Conservation (phyloP, 768 basidiomycete species). For the Xanthoconium stramineum region DNA sequence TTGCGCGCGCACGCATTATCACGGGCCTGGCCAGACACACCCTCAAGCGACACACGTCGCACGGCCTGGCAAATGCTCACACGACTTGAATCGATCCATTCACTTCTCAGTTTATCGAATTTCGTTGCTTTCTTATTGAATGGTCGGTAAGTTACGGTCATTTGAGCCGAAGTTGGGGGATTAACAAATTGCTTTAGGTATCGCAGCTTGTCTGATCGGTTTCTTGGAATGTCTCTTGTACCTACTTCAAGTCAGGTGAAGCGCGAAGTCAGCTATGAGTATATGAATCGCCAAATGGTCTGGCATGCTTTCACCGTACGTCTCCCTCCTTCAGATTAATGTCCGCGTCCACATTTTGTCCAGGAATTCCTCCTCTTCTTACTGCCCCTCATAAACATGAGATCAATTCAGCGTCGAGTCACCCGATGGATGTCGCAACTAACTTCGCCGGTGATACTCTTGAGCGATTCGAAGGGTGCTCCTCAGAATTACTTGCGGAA, state of each 20-base stretch:
- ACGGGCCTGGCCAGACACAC: slow-evolving; percentile 87
- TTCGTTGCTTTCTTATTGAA: slow-evolving; percentile 84
- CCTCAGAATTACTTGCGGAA: slow-evolving; percentile 12
- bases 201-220: slow-evolving; percentile 76
- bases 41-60: slow-evolving; percentile 70
- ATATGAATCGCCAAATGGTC: slow-evolving; percentile 99
- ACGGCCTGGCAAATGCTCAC: slow-evolving; percentile 70
- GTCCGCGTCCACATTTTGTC: slow-evolving; percentile 3
- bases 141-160: slow-evolving; percentile 59
- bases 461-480: slow-evolving; percentile 25
- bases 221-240: slow-evolving; percentile 71
- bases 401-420: slow-evolving; percentile 58
- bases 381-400: slow-evolving; percentile 77
- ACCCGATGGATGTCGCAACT: slow-evolving; percentile 32
- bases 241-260: slow-evolving; percentile 67
- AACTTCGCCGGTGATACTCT: slow-evolving; percentile 30
- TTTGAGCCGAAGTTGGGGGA: neutral
- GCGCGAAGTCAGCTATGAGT: slow-evolving; percentile 93
- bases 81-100: slow-evolving; percentile 64
- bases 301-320: slow-evolving; percentile 98
- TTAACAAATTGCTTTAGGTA: slow-evolving; percentile 52
- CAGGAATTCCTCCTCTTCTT: slow-evolving; percentile 96
- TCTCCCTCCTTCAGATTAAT: neutral
- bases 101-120: slow-evolving; percentile 62
- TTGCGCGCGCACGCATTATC: slow-evolving; percentile 75